phyloP scores from a whole-genome alignment of 2,329 filamentous ascomycete genomes.

The Atkinsonella hypoxylon region DNA sequence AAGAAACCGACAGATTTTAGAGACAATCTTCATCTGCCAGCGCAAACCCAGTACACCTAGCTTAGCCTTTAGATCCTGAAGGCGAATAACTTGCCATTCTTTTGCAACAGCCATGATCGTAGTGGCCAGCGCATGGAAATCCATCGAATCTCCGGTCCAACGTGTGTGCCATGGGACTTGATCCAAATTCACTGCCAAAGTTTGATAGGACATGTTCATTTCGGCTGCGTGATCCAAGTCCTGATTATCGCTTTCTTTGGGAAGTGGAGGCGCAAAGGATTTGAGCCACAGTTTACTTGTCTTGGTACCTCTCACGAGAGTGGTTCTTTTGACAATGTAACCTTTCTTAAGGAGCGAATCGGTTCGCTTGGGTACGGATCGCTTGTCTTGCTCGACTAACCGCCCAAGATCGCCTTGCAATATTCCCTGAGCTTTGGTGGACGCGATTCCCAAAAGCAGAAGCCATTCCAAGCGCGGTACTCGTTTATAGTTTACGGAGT shows the following conservation, averaged over 20 bases:
- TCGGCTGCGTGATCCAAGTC: conserved; percentile 16
- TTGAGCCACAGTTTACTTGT: conserved; percentile 52
- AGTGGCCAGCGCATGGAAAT: conserved; percentile 44
- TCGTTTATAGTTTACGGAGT: conserved; percentile 45
- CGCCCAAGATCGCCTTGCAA: conserved; percentile 48
- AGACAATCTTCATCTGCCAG: conserved; percentile 49
- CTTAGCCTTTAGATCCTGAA: conserved; percentile 45
- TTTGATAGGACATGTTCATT: conserved; percentile 27
- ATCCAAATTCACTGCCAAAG: conserved; percentile 32
- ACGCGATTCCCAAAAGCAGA: conserved; percentile 45
- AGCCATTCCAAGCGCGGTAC: conserved; percentile 48
- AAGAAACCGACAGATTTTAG: conserved; percentile 46
- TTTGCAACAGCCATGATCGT: conserved; percentile 45
- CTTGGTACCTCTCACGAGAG: conserved; percentile 45
- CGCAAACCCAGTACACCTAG: conserved; percentile 41
- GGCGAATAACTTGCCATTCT: conserved; percentile 45
- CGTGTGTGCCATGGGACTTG: conserved; percentile 42
- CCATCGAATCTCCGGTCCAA: conserved; percentile 47
- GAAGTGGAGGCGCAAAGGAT: conserved; percentile 36
- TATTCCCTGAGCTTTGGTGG: conserved; percentile 40
- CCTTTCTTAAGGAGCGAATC: conserved; percentile 47
- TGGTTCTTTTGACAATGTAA: conserved; percentile 49
- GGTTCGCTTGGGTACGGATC: conserved; percentile 49
- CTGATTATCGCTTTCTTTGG: conserved; percentile 19
- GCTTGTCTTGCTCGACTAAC: conserved; percentile 49